Evolutionary conservation across 2,329 filamentous ascomycete genomes (phyloP), one percentile per base, ranked within the genome.

Genomic region (Fusarium zealandicum): DNA sequence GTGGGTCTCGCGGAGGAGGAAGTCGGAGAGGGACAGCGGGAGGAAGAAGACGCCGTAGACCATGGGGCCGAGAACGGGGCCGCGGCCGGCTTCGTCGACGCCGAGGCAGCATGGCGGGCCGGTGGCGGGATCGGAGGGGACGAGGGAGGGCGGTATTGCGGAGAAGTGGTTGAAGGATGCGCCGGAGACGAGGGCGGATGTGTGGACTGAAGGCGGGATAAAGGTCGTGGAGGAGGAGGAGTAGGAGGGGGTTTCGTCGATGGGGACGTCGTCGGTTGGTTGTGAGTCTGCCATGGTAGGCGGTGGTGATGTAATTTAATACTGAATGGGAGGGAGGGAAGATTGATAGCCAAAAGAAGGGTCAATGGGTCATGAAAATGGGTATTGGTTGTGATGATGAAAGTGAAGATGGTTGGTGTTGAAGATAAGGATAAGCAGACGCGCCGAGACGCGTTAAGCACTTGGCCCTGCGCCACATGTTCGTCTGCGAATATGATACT

Each of bases 11-110:
- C 90, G 89, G 17, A 98, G 86, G 22, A 97, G 85, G 1, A 89
- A 82, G 69, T 88, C 86, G 20, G 88, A 83, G 22, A 86, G 78
- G 0, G 86, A 81, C 2, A 90, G 74, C 44, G 96, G 96, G 62
- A 96, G 90, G 77, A 83, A 87, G 76, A 88, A 88, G 67, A 87
- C 78, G 61, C 81, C 84, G 77, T 90, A 90, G 66, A 89, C 86
- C 87, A 90, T 88, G 65, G 80, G 88, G 64, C 90, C 93, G 11
- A 98, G 83, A n/a, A 97, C 93, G 18, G 93, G 93, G 2, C 93
- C 93, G 69, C 93, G 86, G 38, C 93, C 93, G 64, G 93, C 93
- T 79, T 98, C 93, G 73, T 98, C 93, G 43, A 98, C 89, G 58
- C 93, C 93, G 17, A 98, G 82, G 16, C 90, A 88, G 74, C 90